Evolutionary conservation across 108 stramenopile genomes (phyloP).

Genomic region (Nitzschia sp.): DNA sequence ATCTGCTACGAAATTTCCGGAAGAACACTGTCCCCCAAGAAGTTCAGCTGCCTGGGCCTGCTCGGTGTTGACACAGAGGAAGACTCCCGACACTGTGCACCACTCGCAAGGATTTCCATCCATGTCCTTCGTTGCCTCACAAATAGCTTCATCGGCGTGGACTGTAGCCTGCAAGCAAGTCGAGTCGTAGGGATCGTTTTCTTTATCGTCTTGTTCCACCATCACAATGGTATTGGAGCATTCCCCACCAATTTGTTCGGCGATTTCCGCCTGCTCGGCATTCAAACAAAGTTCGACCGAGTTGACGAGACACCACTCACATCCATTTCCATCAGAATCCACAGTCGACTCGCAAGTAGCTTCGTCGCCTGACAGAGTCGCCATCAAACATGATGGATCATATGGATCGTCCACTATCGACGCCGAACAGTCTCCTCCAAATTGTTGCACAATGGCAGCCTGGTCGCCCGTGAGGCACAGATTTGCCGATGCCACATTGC

Average conservation of each 20-base stretch:
- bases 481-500: constrained; percentile 8
- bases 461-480: constrained; percentile 39
- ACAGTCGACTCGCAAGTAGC: constrained; percentile 31
- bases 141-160: constrained; percentile 5
- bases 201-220: background rate
- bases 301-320: constrained; percentile 38
- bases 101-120: constrained; percentile 36
- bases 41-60: constrained; percentile 37
- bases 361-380: constrained; percentile 21
- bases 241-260: constrained; percentile 25
- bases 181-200: constrained; percentile 17
- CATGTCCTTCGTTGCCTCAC: constrained; percentile 18
- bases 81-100: constrained; percentile 6
- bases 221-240: constrained; percentile 5
- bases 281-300: constrained; percentile 24
- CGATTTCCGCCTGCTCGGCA: constrained; percentile 30
- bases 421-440: constrained; percentile 29
- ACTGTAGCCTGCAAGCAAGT: constrained; percentile 19
- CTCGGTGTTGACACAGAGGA: constrained; percentile 23
- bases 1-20: constrained; percentile 3
- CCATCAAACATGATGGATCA: constrained; percentile 34
- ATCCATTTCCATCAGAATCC: constrained; percentile 41
- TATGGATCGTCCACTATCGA: constrained; percentile 17
- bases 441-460: constrained; percentile 34
- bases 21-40: constrained; percentile 17